Evolutionary conservation across 805 yeast species (phyloP), one percentile per base, ranked within the genome.

Genomic region (Pichia phayaonensis): DNA sequence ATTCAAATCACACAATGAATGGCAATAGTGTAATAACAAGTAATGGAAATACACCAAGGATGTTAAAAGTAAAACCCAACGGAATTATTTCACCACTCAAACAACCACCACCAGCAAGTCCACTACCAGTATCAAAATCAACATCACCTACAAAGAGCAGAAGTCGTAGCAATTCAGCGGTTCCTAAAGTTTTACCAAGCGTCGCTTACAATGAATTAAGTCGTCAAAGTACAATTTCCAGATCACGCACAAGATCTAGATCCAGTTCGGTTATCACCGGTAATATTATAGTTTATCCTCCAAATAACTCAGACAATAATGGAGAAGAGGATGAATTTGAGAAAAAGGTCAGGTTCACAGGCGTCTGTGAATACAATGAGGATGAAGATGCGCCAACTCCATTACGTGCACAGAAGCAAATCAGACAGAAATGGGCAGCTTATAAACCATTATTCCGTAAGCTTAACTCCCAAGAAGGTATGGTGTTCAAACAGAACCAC

Each of bases 341-440:
- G 2, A 77, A 76, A 54, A 75, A 67, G 54, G 83, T 79, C 12
- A 60, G 83, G 31, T 79, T 79, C 54, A 65, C 65, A 5, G 83
- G 82, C 0, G 82, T 79, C 6, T 71, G 77, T 1, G 75, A 71
- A 46, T 79, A 76, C 50, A 59, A 72, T 2, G 78, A 72, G 34
- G 77, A 72, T 8, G 84, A 79, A 59, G 84, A 79, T 62, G 79
- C 77, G 0, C 83, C 83, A 1, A 68, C 79, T 4, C 66, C 71
- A 6, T 61, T 59, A 46, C 64, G 61, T 8, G 58, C 65, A 52
- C 64, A 63, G 46, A 68, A 68, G 46, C 71, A 68, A 45, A 53
- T 67, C 52, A 56, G 68, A 44, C 68, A 65, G 50, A 65, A 63
- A 45, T 66, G 69, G 63, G 63, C 67, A 8, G 58, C 62, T 2